These are phyloP conservation scores for Aspergillus pseudoglaucus DNA, from an alignment of 2,329 filamentous ascomycete species.

Conservation along the genomic window DNA sequence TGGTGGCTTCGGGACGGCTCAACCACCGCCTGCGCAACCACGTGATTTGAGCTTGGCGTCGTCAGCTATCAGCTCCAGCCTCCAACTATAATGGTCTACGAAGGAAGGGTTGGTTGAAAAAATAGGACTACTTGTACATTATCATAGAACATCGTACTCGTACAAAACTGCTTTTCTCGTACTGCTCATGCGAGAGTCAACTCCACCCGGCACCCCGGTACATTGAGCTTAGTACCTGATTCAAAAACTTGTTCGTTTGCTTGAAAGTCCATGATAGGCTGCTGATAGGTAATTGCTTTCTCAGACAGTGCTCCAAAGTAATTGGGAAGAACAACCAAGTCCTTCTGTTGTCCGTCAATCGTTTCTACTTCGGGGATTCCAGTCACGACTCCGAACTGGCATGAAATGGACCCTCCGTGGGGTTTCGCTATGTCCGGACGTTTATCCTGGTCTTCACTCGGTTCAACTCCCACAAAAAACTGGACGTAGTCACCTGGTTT, in stretches of 20 bases:
- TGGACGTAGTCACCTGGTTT: constrained; percentile 34
- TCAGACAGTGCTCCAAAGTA: constrained; percentile 36
- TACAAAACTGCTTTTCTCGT: constrained; percentile 1
- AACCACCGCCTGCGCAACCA: constrained; percentile 20
- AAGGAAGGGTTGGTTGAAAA: background rate
- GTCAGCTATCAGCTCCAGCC: background rate
- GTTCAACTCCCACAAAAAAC: constrained; percentile 34
- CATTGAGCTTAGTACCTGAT: constrained; percentile 28
- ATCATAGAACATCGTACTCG: background rate
- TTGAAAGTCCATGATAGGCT: constrained; percentile 11
- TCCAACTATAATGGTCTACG: no score
- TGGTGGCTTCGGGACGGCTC: constrained; percentile 22
- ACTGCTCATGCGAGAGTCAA: constrained; percentile 10
- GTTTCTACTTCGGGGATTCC: constrained; percentile 10
- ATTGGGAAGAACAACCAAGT: constrained; percentile 21
- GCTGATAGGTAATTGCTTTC: constrained; percentile 30
- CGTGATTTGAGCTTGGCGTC: constrained; percentile 26
- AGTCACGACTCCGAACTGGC: constrained; percentile 27
- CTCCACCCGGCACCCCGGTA: constrained; percentile 26
- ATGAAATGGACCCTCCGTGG: constrained; percentile 13
- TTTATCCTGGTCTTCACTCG: constrained; percentile 2
- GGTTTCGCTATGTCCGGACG: background rate
- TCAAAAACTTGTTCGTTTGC: constrained; percentile 5
- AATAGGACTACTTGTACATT: background rate
- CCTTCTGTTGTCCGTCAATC: constrained; percentile 3